phyloP scores from a whole-genome alignment of 2,329 filamentous ascomycete species.

The Curvularia spicifera region DNA sequence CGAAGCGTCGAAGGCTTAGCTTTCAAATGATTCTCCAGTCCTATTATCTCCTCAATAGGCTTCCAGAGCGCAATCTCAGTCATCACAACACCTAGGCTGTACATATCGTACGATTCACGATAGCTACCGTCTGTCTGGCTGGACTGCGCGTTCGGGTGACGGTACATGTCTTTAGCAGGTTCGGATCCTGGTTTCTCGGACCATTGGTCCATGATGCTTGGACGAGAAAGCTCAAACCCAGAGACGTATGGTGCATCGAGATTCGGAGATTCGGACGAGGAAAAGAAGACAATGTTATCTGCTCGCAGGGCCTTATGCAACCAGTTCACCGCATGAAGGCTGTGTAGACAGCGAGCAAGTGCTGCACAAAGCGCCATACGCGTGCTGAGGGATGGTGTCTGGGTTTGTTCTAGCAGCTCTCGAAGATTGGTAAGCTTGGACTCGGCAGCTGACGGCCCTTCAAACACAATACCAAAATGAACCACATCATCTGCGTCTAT shows the following conservation, averaged over 20 bases:
- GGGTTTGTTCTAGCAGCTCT: background rate
- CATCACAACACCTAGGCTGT: constrained; percentile 60
- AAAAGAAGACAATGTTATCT: constrained; percentile 62
- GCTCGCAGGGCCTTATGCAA: constrained; percentile 65
- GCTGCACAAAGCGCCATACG: background rate
- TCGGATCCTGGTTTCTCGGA: constrained; percentile 58
- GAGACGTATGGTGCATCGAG: constrained; percentile 56
- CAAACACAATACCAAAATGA: background rate
- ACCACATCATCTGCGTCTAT: background rate
- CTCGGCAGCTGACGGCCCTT: background rate
- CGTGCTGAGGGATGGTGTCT: background rate
- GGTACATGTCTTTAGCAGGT: constrained; percentile 58
- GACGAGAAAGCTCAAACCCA: constrained; percentile 63
- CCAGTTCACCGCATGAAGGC: constrained; percentile 64
- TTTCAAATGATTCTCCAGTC: background rate
- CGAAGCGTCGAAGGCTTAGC: background rate
- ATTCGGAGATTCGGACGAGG: constrained; percentile 39
- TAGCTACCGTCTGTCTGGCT: constrained; percentile 45
- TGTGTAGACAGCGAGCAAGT: background rate
- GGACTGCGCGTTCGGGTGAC: constrained; percentile 56
- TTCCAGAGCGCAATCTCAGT: constrained; percentile 63
- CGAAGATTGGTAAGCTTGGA: background rate
- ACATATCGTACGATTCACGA: constrained; percentile 61
- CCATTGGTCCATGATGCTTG: constrained; percentile 58
- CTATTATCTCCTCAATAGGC: constrained; percentile 49